phyloP scores from a whole-genome alignment of 179 eudicot species.

The Monotropa hypopitys region DNA sequence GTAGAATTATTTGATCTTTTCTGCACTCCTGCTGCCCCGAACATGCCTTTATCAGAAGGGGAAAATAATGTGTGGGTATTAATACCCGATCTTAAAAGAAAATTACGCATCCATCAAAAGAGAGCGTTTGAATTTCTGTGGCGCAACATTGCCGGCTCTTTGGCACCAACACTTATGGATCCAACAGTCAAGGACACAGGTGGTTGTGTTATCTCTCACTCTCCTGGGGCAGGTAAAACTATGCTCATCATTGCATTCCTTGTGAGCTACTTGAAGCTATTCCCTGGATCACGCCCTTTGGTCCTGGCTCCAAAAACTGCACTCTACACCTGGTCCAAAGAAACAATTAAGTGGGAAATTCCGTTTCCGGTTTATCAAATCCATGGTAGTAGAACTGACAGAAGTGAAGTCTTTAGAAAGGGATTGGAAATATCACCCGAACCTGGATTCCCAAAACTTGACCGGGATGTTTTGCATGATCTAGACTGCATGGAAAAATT shows the following conservation, averaged over 20 bases:
- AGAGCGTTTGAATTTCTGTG: constrained; percentile 88
- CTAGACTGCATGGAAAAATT: constrained; percentile 86
- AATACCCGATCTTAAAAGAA: constrained; percentile 60
- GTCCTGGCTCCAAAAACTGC: constrained; percentile 97
- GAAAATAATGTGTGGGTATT: constrained; percentile 72
- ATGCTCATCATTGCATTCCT: constrained; percentile 84
- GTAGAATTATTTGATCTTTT: constrained; percentile 29
- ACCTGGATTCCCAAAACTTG: constrained; percentile 40
- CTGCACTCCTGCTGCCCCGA: constrained; percentile 36
- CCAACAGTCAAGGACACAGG: constrained; percentile 48
- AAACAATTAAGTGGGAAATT: constrained; percentile 82
- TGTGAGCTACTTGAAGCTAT: constrained; percentile 77
- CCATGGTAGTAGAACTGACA: constrained; percentile 71
- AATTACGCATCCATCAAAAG: constrained; percentile 69
- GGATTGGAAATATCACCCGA: constrained; percentile 33
- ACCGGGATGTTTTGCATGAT: constrained; percentile 73
- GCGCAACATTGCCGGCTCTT: constrained; percentile 81
- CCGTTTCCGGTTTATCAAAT: constrained; percentile 94
- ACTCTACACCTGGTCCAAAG: constrained; percentile 94
- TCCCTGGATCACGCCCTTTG: constrained; percentile 89
- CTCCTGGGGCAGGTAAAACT: constrained; percentile 98
- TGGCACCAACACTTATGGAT: constrained; percentile 65
- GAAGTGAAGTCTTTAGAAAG: constrained; percentile 57
- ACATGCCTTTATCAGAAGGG: constrained; percentile 30
- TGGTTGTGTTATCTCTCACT: constrained; percentile 90